A percentile compares a stretch with the other conserved stretches of the same genome.
Conservation (phyloP, 2,329 filamentous ascomycete species). For the Diaporthe citrichinensis region DNA sequence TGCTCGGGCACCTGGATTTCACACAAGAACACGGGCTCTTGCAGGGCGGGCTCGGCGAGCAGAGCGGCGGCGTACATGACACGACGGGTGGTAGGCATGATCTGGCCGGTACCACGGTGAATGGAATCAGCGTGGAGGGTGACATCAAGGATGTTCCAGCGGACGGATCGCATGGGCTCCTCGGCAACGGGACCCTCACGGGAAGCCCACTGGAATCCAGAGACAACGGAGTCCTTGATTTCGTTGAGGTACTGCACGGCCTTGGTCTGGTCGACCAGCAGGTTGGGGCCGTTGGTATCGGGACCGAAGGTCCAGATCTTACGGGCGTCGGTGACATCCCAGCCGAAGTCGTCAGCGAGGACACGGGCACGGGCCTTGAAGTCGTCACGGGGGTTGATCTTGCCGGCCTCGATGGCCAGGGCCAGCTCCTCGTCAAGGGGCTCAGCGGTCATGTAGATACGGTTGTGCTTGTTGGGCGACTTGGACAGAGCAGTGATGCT, state of each 20-base stretch:
- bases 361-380: slow-evolving; percentile 98
- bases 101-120: slow-evolving; percentile 98
- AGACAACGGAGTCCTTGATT: slow-evolving; percentile 99
- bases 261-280: slow-evolving; percentile 99
- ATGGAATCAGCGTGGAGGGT: slow-evolving; percentile 99
- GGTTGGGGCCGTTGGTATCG: slow-evolving; percentile 97
- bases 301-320: slow-evolving; percentile 99
- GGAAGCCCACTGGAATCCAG: slow-evolving; percentile 99
- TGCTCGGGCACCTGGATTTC: slow-evolving; percentile 99
- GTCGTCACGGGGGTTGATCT: slow-evolving; percentile 95
- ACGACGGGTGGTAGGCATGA: slow-evolving; percentile 98
- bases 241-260: slow-evolving; percentile 99
- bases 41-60: slow-evolving; percentile 89
- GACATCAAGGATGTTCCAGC: slow-evolving; percentile 99
- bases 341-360: slow-evolving; percentile 96
- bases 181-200: slow-evolving; percentile 97
- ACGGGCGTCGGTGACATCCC: slow-evolving; percentile 99
- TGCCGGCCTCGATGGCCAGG: slow-evolving; percentile 90
- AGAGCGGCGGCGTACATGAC: slow-evolving; percentile 95
- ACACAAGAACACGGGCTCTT: slow-evolving; percentile 98
- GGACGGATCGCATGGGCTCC: slow-evolving; percentile 96
- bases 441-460: slow-evolving; percentile 95
- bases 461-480: slow-evolving; percentile 99
- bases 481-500: slow-evolving; percentile 98
- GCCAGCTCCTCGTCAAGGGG: slow-evolving; percentile 94